phyloP scores from a whole-genome alignment of 257 asterid genomes.

The Penstemon davidsonii region DNA sequence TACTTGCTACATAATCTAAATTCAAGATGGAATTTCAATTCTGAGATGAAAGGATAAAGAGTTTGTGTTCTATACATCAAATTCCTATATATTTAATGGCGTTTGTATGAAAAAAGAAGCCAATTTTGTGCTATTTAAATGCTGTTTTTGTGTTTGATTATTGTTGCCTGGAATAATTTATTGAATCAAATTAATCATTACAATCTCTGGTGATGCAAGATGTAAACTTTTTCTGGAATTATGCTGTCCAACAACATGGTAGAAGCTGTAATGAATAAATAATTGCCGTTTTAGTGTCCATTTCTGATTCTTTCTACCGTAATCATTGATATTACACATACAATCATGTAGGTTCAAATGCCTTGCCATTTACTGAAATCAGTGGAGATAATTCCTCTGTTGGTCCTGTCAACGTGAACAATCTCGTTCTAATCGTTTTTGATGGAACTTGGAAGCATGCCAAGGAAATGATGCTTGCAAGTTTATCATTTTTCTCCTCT shows the following conservation, averaged over 20 bases:
- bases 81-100: slow-evolving; percentile 1
- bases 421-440: slow-evolving; percentile 56
- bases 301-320: slow-evolving; percentile 7
- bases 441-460: slow-evolving; percentile 98
- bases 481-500: slow-evolving; percentile 69
- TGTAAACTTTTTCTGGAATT: not conserved
- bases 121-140: not conserved
- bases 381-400: slow-evolving; percentile 31
- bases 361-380: slow-evolving; percentile 45
- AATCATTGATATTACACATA: slow-evolving; percentile 13
- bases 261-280: not conserved
- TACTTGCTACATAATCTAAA: slow-evolving; percentile 1
- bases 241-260: too few relatives aligned
- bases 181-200: not conserved
- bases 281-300: not conserved
- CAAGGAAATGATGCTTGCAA: slow-evolving; percentile 85
- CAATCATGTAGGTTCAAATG: slow-evolving; percentile 58
- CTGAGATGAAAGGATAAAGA: not conserved
- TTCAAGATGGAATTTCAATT: not conserved
- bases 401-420: slow-evolving; percentile 26
- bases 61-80: not conserved
- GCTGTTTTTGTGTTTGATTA: not conserved
- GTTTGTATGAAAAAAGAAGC: not conserved
- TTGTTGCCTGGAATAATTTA: not conserved
- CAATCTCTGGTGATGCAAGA: slow-evolving; percentile 1